Percentiles rank a stretch among this genome's conserved stretches.
Conservation (phyloP, 2,329 filamentous ascomycete genomes). For the Beauveria sp. region DNA sequence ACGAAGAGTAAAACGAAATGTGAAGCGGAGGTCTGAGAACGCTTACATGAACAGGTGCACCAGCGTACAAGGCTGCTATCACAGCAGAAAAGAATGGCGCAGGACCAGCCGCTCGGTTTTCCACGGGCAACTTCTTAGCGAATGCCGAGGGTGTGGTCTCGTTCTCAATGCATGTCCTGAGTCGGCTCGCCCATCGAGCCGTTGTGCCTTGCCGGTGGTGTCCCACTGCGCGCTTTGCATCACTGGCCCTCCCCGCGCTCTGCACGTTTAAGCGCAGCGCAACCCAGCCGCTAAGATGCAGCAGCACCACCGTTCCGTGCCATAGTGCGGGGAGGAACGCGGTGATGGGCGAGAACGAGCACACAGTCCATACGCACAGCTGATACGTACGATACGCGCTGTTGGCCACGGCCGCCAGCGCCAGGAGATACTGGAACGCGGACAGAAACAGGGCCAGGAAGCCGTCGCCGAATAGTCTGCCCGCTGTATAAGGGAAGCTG, state of each 20-base stretch:
- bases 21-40: not conserved
- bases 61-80: not conserved
- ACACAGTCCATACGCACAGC: constrained; percentile 4
- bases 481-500: not conserved
- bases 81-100: constrained; percentile 2
- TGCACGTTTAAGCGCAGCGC: not conserved
- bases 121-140: not conserved
- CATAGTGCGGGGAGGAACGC: not conserved
- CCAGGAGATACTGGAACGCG: not conserved
- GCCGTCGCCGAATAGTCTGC: not conserved
- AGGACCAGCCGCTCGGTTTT: not conserved
- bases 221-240: not conserved
- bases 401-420: not conserved
- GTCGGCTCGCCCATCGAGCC: not conserved
- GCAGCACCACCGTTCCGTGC: not conserved
- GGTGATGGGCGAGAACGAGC: not conserved
- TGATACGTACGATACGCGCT: constrained; percentile 8
- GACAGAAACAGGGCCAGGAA: not conserved
- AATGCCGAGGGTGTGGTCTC: not conserved
- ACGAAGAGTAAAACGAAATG: not conserved
- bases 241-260: too few species aligned
- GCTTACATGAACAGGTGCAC: constrained; percentile 4
- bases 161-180: not conserved
- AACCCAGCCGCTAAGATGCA: constrained; percentile 1
- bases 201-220: not conserved